Evolutionary conservation across 805 yeast species (phyloP).

Genomic region (Cyberlindnera mycetangii): DNA sequence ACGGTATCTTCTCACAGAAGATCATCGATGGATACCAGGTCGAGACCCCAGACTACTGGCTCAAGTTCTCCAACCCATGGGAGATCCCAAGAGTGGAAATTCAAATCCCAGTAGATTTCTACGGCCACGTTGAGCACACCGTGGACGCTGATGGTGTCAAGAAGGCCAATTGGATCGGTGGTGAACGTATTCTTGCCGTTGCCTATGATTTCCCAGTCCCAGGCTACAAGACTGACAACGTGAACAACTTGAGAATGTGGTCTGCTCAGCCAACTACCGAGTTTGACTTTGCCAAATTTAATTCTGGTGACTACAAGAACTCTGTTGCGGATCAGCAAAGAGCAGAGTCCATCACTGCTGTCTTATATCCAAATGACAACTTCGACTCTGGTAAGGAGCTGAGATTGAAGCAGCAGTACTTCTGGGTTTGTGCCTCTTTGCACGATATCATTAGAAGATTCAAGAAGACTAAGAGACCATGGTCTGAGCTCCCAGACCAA

Average conservation of each 20-base stretch:
- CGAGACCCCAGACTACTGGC: slow-evolving; percentile 94
- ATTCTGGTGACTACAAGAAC: slow-evolving; percentile 83
- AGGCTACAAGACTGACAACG: slow-evolving; percentile 78
- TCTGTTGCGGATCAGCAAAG: slow-evolving; percentile 82
- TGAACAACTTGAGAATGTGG: slow-evolving; percentile 90
- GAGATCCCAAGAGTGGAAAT: slow-evolving; percentile 85
- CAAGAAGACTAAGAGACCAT: slow-evolving; percentile 70
- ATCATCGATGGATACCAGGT: slow-evolving; percentile 92
- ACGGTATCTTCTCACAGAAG: slow-evolving; percentile 89
- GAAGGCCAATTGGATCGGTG: slow-evolving; percentile 77
- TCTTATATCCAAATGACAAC: slow-evolving; percentile 90
- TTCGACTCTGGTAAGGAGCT: slow-evolving; percentile 88
- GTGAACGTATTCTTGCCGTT: slow-evolving; percentile 84
- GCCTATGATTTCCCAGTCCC: slow-evolving; percentile 94
- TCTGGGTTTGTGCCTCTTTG: slow-evolving; percentile 94
- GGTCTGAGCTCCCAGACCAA: slow-evolving; percentile 81
- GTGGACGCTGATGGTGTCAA: slow-evolving; percentile 50
- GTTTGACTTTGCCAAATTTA: slow-evolving; percentile 87
- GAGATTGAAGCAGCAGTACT: slow-evolving; percentile 91
- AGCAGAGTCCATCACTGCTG: slow-evolving; percentile 92
- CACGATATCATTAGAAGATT: slow-evolving; percentile 89
- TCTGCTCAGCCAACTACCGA: slow-evolving; percentile 85
- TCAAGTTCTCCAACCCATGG: slow-evolving; percentile 88
- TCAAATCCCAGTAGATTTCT: slow-evolving; percentile 85
- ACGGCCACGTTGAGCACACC: slow-evolving; percentile 58